Conservation (phyloP, 176 grass and related monocot species). For the Metroxylon sagu region DNA sequence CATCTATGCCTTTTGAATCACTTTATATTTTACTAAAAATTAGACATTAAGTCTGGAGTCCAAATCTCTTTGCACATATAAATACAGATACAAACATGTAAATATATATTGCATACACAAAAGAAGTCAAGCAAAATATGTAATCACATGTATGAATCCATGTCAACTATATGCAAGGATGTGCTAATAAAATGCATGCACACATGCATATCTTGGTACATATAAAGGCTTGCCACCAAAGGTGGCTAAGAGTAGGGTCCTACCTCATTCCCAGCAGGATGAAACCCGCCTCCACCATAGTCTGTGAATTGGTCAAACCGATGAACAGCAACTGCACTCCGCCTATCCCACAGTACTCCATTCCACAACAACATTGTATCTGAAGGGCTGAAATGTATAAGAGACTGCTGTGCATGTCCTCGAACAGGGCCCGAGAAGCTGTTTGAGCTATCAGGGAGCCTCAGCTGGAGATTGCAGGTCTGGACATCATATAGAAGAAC, state of each 20-base stretch:
- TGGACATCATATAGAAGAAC: constrained; percentile 85
- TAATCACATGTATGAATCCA: no score
- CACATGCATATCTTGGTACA: background rate
- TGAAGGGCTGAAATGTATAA: constrained; percentile 92
- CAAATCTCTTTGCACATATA: no score
- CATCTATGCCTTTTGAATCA: no score
- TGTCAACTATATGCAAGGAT: no score
- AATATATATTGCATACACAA: no score
- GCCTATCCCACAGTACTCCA: constrained; percentile 80
- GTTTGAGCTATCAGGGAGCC: constrained; percentile 51
- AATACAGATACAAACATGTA: no score
- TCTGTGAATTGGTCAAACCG: constrained; percentile 97
- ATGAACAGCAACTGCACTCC: constrained; percentile 45
- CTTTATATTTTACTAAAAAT: no score
- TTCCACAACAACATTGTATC: constrained; percentile 90
- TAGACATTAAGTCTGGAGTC: no score
- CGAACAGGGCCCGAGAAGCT: constrained; percentile 39
- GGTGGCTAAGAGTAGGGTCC: background rate
- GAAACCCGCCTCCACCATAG: constrained; percentile 88
- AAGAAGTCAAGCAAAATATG: no score
- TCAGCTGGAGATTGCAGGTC: constrained; percentile 45
- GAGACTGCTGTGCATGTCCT: constrained; percentile 46
- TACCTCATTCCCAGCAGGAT: constrained; percentile 97
- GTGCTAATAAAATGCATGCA: no score
- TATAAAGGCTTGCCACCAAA: no score